Evolutionary conservation across 495 filamentous ascomycete species (phyloP).

Genomic region (Chaetomium tenue): DNA sequence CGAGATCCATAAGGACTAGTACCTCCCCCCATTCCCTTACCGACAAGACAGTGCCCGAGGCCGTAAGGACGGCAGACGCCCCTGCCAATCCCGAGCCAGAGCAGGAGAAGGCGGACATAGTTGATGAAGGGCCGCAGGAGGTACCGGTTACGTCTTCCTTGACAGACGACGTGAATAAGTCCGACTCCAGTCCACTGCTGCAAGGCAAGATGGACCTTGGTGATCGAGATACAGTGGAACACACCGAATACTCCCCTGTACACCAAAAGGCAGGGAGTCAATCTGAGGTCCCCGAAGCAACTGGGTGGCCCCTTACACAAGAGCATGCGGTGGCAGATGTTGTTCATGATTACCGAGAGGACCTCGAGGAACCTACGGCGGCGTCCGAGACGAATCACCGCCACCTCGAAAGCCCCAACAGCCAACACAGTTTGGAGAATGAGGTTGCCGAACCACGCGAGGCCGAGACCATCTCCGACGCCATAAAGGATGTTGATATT

Average conservation of each 20-base stretch:
- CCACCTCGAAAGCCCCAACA: neutral
- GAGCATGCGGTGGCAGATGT: neutral
- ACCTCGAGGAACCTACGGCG: neutral
- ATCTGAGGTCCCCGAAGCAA: neutral
- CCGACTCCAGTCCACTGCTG: neutral
- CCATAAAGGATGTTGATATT: neutral
- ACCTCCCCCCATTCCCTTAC: conserved; percentile 14
- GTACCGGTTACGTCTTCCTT: no score
- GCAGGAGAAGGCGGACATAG: neutral
- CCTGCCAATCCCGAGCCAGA: neutral
- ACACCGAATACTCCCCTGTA: neutral
- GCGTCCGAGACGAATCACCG: neutral
- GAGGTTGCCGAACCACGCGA: neutral
- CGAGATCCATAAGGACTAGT: conserved; percentile 16
- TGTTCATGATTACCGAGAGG: neutral
- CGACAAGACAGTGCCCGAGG: neutral
- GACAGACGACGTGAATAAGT: neutral
- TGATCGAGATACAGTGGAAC: neutral
- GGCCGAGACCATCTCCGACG: neutral
- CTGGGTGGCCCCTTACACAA: neutral
- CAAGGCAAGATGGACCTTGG: neutral
- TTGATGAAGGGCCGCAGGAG: neutral
- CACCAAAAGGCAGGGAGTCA: neutral
- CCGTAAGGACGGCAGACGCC: neutral
- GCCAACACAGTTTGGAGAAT: neutral